phyloP scores from a whole-genome alignment of 139 green algal species.

The Raphidocelis subcapitata region DNA sequence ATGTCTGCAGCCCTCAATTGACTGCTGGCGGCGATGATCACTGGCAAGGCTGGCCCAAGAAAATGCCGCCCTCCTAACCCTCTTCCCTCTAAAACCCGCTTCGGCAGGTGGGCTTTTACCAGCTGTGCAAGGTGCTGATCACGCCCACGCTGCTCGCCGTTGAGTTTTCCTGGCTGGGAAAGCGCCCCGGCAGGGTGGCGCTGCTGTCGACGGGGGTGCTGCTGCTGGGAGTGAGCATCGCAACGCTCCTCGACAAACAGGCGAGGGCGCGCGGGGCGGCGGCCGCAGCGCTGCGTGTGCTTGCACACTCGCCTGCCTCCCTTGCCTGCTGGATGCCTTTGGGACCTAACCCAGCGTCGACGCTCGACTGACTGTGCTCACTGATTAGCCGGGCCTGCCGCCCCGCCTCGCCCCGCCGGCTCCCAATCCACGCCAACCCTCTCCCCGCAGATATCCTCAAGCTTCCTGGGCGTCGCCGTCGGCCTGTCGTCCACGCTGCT shows the following conservation, averaged over 20 bases:
- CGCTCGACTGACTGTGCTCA: constrained; percentile 69
- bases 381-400: constrained; percentile 48
- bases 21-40: too few species aligned
- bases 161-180: constrained; percentile 46
- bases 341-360: constrained; percentile 63
- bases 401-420: neutral
- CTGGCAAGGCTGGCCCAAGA: too few species aligned
- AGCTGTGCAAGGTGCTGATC: constrained; percentile 43
- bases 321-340: constrained; percentile 59
- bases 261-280: constrained; percentile 44
- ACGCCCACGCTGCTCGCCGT: constrained; percentile 60
- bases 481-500: constrained; percentile 1
- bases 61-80: too few species aligned
- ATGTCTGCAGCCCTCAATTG: too few species aligned
- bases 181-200: constrained; percentile 27
- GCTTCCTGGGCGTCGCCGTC: constrained; percentile 41
- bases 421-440: too few species aligned
- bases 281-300: too few species aligned
- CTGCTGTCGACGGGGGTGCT: constrained; percentile 50
- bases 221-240: constrained; percentile 55
- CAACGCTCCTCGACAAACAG: constrained; percentile 58
- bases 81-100: too few species aligned
- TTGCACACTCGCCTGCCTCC: too few species aligned
- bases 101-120: too few species aligned
- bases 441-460: constrained; percentile 9